Percentiles rank a stretch among this genome's conserved stretches.
phyloP scores from a whole-genome alignment of 345 rosid species.

The Eucalyptus pumila region DNA sequence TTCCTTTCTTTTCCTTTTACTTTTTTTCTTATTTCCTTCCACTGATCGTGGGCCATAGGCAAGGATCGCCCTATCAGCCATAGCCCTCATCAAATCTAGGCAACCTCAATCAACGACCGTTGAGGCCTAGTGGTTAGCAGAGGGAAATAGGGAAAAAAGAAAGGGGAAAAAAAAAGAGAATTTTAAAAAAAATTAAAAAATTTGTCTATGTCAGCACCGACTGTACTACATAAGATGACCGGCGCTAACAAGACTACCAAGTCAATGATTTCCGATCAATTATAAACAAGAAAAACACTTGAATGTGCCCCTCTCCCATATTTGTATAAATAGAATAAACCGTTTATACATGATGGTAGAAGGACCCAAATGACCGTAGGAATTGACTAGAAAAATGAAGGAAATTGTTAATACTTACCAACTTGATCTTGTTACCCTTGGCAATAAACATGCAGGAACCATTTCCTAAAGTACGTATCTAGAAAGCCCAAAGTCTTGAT shows the following conservation, averaged over 20 bases:
- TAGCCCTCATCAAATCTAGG: background rate
- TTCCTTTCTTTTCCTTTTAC: background rate
- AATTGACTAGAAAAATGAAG: background rate
- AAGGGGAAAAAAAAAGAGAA: background rate
- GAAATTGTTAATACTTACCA: background rate
- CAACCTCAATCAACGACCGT: background rate
- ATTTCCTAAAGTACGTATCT: background rate
- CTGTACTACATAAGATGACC: rapidly evolving
- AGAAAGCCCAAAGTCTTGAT: background rate
- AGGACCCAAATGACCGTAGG: background rate
- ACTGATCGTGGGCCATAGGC: background rate
- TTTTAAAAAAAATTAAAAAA: too few relatives aligned
- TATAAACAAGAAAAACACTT: too few relatives aligned
- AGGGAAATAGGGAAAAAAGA: background rate
- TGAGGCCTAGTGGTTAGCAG: background rate
- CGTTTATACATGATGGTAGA: background rate
- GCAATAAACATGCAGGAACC: background rate
- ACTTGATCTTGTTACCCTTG: background rate
- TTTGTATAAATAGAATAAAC: background rate
- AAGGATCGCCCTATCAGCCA: background rate
- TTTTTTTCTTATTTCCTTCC: background rate
- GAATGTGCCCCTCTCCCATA: background rate
- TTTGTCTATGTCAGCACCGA: rapidly evolving
- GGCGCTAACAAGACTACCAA: rapidly evolving
- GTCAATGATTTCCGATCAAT: background rate